phyloP scores from a whole-genome alignment of 805 yeast genomes.

The Candida endomychidarum region DNA sequence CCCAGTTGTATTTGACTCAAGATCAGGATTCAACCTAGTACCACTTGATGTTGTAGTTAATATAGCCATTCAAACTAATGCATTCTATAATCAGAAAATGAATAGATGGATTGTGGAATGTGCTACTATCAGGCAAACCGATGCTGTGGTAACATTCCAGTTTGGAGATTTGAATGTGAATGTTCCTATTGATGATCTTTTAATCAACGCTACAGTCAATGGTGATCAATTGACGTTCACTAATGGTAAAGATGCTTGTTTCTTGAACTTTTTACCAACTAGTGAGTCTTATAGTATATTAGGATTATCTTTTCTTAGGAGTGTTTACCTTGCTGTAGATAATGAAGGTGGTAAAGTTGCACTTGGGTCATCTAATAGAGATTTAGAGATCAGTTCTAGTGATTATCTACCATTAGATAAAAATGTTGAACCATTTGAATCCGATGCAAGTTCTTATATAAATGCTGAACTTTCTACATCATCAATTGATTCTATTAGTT shows the following conservation, averaged over 20 bases:
- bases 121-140: conserved; percentile 39
- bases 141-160: conserved; percentile 52
- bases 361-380: conserved; percentile 47
- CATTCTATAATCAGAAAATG: conserved; percentile 50
- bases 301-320: conserved; percentile 58
- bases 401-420: conserved; percentile 12
- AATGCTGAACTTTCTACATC: conserved; percentile 1
- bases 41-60: conserved; percentile 59
- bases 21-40: conserved; percentile 48
- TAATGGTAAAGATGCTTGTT: conserved; percentile 59
- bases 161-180: conserved; percentile 53
- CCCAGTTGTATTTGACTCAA: conserved; percentile 61
- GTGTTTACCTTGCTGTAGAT: conserved; percentile 62
- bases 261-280: conserved; percentile 50
- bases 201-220: conserved; percentile 37
- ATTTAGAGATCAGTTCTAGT: conserved; percentile 11
- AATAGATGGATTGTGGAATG: conserved; percentile 66
- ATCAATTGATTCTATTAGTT: conserved; percentile 11
- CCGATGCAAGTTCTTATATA: neutral
- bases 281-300: conserved; percentile 50
- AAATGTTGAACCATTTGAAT: neutral
- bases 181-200: conserved; percentile 50
- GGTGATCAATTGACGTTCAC: conserved; percentile 46
- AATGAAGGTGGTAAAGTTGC: conserved; percentile 57
- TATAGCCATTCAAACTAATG: conserved; percentile 69